Percentiles rank a stretch among this genome's conserved stretches.
Conservation (phyloP, 2,329 filamentous ascomycete species). For the Aspergillus udagawae region DNA sequence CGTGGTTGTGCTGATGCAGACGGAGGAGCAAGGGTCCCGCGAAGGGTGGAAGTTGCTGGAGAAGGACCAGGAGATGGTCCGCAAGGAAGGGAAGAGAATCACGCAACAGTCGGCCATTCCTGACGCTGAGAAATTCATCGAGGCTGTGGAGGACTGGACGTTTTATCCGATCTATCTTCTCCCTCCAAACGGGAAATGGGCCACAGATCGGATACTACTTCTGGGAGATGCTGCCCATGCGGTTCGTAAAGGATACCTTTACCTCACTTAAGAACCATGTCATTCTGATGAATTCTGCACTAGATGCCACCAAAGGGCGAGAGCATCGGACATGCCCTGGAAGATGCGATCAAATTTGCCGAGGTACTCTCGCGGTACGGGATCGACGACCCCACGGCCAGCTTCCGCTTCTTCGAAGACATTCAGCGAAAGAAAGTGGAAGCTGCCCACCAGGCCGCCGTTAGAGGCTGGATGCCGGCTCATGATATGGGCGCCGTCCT, state of each 20-base stretch:
- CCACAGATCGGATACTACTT: not conserved
- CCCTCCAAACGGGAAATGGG: not conserved
- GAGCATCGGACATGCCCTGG: not conserved
- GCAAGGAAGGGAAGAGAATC: not conserved
- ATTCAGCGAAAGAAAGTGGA: not conserved
- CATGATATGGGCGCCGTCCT: not conserved
- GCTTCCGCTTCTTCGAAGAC: not conserved
- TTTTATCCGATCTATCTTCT: not conserved
- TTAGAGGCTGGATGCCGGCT: not conserved
- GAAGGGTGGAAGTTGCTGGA: slow-evolving; percentile 9
- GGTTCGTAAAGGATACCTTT: not conserved
- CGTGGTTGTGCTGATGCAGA: slow-evolving; percentile 8
- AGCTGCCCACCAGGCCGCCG: not conserved
- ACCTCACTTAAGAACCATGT: not conserved
- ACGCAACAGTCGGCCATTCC: not conserved
- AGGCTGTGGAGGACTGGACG: not conserved
- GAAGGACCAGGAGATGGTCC: slow-evolving; percentile 7
- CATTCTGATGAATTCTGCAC: not conserved
- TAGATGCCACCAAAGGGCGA: not conserved
- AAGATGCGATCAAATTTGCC: not conserved
- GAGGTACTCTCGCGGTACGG: not conserved
- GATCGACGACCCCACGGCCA: not conserved
- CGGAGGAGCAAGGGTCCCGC: slow-evolving; percentile 6
- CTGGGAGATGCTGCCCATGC: not conserved
- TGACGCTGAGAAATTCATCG: not conserved